Base-by-base conservation (phyloP, 345 rosid species). In the Ceriops zippeliana region DNA sequence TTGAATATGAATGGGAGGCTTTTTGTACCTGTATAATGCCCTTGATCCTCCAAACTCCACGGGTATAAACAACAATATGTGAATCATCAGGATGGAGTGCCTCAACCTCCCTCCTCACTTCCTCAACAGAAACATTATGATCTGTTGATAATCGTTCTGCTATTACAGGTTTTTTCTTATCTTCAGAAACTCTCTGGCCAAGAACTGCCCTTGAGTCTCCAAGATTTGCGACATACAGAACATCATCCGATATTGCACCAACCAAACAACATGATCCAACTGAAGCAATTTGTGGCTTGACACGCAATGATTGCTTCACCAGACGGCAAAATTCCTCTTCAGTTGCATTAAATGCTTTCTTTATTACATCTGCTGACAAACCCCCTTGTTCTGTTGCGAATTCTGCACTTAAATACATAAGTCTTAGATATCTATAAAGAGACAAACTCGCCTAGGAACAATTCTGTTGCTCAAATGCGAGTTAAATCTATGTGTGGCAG, bases 141-240 rank as follows among this genome's bases (percentile, higher is more conserved):
- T 95, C 99, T 32, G 96, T 91, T 5, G 99, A 90, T 75, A 95
- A 77, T 53, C 99, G 78, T 76, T 95, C 96, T 47, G 97, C 96
- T 31, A 77, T 86, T 32, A 89, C 89, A 38, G 65, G 65, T 24
- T 58, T 73, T 64, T 62, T 82, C 63, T 63, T 75, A 61, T 79
- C 82, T 58, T 72, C 85, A 0, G 78, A 47, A 70, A 61, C 87
- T 73, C 78, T 80, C 61, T 76, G 78, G 22, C 99, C 99, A 72
- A 95, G 97, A 78, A 95, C 99, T 0, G 86, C 99, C 77, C 99
- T 88, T 0, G 99, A 95, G 70, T 95, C 99, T 21, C 99, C 99
- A 7, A 91, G 90, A 79, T 95, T 95, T 1, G 99, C 99, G 61
- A 95, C 90, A 63, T 87, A 95, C 17, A 95, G 71, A 3, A 86